Conservation (phyloP, 257 asterid genomes). For the Craterostigma plantagineum region DNA sequence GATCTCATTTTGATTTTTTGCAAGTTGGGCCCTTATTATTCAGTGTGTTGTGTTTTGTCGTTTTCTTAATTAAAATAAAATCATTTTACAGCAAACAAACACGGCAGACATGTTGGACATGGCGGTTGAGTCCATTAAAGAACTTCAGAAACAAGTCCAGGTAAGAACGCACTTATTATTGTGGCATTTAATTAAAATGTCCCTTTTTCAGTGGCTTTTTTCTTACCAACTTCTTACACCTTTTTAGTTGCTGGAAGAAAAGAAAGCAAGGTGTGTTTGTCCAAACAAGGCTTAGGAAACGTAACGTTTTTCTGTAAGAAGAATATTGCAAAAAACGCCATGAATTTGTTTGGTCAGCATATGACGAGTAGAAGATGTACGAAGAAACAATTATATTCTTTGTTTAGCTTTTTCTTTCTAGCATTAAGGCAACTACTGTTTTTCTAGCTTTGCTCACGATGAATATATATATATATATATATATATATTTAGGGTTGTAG, state of each 20-base stretch:
- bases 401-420: background rate
- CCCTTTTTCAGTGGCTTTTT: too few relatives aligned
- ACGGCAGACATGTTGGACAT: conserved; percentile 81
- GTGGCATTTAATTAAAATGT: background rate
- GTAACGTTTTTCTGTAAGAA: too few relatives aligned
- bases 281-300: conserved; percentile 13
- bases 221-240: conserved; percentile 25
- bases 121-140: conserved; percentile 82
- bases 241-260: conserved; percentile 43
- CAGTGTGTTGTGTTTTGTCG: background rate
- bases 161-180: conserved; percentile 18
- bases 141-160: conserved; percentile 56
- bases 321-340: too few relatives aligned
- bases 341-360: background rate
- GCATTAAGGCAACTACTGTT: too few relatives aligned
- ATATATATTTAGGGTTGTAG: too few relatives aligned
- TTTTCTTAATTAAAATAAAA: background rate
- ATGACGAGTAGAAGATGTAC: too few relatives aligned
- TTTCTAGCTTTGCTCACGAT: too few relatives aligned
- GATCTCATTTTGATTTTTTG: background rate
- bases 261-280: conserved; percentile 50
- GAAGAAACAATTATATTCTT: background rate
- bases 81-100: conserved; percentile 87
- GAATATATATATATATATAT: too few relatives aligned
- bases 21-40: background rate